Evolutionary conservation across 225 moss, liverwort and hornwort genomes (phyloP).

Genomic region (Bryoerythrophyllum caledonicum): DNA sequence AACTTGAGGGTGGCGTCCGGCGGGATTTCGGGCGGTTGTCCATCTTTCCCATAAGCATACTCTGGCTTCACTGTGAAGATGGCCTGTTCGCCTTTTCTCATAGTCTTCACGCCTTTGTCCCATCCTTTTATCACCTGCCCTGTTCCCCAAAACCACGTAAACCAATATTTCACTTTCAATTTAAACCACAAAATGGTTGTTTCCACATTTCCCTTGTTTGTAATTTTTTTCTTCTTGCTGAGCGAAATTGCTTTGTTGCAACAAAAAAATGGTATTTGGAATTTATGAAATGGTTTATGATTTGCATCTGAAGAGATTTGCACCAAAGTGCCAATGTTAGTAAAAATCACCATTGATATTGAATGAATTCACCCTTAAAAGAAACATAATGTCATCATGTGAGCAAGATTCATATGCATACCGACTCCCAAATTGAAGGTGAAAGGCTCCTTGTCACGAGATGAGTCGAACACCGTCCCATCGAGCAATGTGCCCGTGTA

Average conservation of each 20-base stretch:
- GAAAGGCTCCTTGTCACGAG: slow-evolving; percentile 71
- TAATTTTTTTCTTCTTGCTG: too few relatives aligned
- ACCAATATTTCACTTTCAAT: neutral
- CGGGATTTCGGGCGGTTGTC: slow-evolving; percentile 70
- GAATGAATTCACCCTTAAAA: too few relatives aligned
- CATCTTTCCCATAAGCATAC: slow-evolving; percentile 75
- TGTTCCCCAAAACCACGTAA: slow-evolving; percentile 24
- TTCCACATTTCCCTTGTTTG: too few relatives aligned
- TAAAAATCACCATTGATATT: too few relatives aligned
- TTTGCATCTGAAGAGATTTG: too few relatives aligned
- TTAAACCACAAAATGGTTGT: too few relatives aligned
- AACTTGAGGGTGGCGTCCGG: slow-evolving; percentile 77
- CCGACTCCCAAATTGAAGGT: slow-evolving; percentile 65
- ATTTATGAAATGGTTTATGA: too few relatives aligned
- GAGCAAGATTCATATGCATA: neutral
- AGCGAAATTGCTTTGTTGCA: too few relatives aligned
- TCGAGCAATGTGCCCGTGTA: slow-evolving; percentile 84
- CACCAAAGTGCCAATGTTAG: too few relatives aligned
- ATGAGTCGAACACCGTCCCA: slow-evolving; percentile 85
- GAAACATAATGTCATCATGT: too few relatives aligned
- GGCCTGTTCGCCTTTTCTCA: slow-evolving; percentile 86
- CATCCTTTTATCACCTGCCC: slow-evolving; percentile 93
- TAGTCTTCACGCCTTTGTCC: slow-evolving; percentile 86
- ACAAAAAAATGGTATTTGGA: too few relatives aligned
- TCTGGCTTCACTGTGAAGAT: slow-evolving; percentile 80